Percentiles rank a stretch among this genome's conserved stretches.
phyloP scores from a whole-genome alignment of 1,284 basidiomycete genomes.

The Schizophyllum amplum region DNA sequence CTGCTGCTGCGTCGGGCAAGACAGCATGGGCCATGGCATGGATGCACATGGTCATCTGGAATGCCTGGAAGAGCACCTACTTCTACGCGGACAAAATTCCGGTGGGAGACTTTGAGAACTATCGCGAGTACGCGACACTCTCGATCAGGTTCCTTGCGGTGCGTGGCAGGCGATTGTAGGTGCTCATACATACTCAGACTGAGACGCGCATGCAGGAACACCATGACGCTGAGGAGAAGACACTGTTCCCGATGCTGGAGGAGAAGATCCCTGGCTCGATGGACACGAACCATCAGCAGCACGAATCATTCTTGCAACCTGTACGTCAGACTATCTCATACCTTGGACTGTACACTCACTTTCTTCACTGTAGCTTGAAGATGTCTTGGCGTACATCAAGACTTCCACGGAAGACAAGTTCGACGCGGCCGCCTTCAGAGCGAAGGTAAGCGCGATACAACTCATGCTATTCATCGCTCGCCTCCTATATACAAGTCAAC shows the following conservation, averaged over 20 bases:
- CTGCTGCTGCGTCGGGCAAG: conserved; percentile 9
- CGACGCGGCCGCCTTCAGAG: conserved; percentile 9
- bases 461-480: neutral
- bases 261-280: conserved; percentile 11
- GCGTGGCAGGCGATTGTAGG: neutral
- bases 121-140: conserved; percentile 11
- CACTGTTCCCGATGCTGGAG: conserved; percentile 12
- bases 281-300: conserved; percentile 14
- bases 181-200: neutral
- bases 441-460: conserved; percentile 4
- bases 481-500: neutral
- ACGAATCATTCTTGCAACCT: conserved; percentile 11
- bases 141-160: conserved; percentile 10
- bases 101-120: conserved; percentile 12
- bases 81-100: conserved; percentile 14
- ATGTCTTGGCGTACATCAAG: conserved; percentile 11
- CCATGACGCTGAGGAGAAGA: conserved; percentile 13
- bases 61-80: conserved; percentile 14
- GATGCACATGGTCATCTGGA: conserved; percentile 16
- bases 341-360: too few relatives aligned
- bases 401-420: conserved; percentile 6
- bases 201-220: conserved; percentile 8
- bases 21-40: conserved; percentile 15
- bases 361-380: conserved; percentile 11
- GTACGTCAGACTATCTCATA: neutral